phyloP scores from a whole-genome alignment of 148 eudicot genomes.

The Euryodendron excelsum region DNA sequence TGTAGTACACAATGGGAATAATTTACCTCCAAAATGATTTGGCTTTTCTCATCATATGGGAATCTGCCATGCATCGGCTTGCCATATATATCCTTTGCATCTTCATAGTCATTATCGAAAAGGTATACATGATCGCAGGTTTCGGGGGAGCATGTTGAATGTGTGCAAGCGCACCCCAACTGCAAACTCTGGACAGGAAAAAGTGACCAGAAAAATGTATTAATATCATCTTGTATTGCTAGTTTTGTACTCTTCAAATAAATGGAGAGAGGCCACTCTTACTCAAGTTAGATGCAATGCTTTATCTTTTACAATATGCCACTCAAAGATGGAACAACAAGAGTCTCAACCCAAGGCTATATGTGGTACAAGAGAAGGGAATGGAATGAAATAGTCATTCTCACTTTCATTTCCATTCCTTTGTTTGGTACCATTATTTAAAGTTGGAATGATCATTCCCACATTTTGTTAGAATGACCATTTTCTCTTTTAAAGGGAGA shows the following conservation, averaged over 20 bases:
- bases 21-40: slow-evolving; percentile 67
- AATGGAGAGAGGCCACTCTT: not conserved
- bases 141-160: slow-evolving; percentile 66
- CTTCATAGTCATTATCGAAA: slow-evolving; percentile 81
- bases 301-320: not conserved
- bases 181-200: slow-evolving; percentile 53
- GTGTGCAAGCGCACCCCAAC: slow-evolving; percentile 71
- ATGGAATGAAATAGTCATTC: no score
- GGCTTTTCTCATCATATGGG: slow-evolving; percentile 83
- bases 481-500: no score
- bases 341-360: not conserved
- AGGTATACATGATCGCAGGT: slow-evolving; percentile 94
- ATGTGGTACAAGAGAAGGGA: no score
- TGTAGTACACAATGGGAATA: not conserved
- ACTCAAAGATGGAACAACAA: not conserved
- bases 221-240: not conserved
- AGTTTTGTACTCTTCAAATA: not conserved
- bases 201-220: not conserved
- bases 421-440: no score
- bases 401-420: no score
- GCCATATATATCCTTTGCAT: slow-evolving; percentile 81
- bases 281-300: not conserved
- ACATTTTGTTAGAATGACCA: no score
- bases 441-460: no score
- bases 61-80: slow-evolving; percentile 76